phyloP scores from a whole-genome alignment of 352 stramenopile species.

The Phytophthora pistaciae region DNA sequence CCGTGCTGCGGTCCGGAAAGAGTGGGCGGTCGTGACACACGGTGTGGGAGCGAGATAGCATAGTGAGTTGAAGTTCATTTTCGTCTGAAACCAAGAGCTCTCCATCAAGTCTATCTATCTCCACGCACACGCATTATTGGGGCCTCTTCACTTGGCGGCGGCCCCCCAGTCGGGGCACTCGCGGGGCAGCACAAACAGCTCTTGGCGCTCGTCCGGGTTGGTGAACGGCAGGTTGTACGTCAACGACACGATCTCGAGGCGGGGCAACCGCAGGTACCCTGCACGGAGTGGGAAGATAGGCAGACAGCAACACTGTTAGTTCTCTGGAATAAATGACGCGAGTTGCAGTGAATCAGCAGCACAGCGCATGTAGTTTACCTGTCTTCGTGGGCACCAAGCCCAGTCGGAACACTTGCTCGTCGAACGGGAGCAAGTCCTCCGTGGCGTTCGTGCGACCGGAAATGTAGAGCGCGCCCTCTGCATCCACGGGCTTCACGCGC shows the following conservation, averaged over 20 bases:
- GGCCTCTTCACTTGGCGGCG: constrained; percentile 11
- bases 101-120: constrained; percentile 32
- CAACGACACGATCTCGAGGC: constrained; percentile 81
- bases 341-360: not conserved
- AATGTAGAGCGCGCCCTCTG: constrained; percentile 81
- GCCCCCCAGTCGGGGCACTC: constrained; percentile 63
- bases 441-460: constrained; percentile 77
- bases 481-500: constrained; percentile 73
- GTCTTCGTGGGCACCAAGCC: constrained; percentile 82
- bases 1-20: not conserved
- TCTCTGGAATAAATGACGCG: constrained; percentile 4
- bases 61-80: constrained; percentile 26
- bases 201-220: constrained; percentile 73
- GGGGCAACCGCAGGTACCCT: constrained; percentile 78
- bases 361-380: constrained; percentile 42
- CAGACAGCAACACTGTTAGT: constrained; percentile 17
- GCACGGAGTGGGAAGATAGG: not conserved
- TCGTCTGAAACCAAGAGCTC: constrained; percentile 17
- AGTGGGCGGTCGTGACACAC: not conserved
- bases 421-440: constrained; percentile 78
- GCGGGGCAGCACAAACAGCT: constrained; percentile 79
- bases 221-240: constrained; percentile 73
- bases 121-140: not conserved
- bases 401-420: constrained; percentile 70
- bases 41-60: not conserved